Conservation (phyloP, 345 rosid genomes). For the Eutrema yunnanense region DNA sequence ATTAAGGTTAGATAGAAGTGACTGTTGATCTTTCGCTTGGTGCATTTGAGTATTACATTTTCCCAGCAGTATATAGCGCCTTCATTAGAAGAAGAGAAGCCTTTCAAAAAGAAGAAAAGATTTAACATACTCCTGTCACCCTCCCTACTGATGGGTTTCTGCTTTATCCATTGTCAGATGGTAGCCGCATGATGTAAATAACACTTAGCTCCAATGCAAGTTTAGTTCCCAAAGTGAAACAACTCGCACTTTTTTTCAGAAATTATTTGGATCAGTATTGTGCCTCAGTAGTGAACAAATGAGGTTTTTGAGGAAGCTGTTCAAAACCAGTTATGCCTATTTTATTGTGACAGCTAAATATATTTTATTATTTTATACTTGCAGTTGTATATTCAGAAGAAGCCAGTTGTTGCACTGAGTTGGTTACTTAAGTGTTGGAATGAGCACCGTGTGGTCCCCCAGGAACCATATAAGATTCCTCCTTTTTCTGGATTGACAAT, state of each 20-base stretch:
- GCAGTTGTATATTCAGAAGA: constrained; percentile 79
- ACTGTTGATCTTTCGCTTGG: not conserved
- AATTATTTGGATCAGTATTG: not conserved
- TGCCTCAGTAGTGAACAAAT: constrained; percentile 4
- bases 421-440: constrained; percentile 88
- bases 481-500: constrained; percentile 85
- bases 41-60: not conserved
- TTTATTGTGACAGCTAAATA: not conserved
- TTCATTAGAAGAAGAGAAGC: not conserved
- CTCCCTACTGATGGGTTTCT: not conserved
- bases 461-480: constrained; percentile 77
- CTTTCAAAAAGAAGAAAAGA: not conserved
- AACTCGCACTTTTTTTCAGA: not conserved
- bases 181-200: not conserved
- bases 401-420: constrained; percentile 65
- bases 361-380: constrained; percentile 8
- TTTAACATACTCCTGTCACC: constrained; percentile 7
- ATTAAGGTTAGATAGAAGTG: not conserved
- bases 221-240: not conserved
- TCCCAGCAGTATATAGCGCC: not conserved
- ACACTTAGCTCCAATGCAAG: not conserved
- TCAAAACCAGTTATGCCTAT: constrained; percentile 6
- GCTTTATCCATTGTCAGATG: not conserved
- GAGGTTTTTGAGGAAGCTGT: constrained; percentile 21
- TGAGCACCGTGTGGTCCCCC: constrained; percentile 96